Percentiles rank a stretch among this genome's conserved stretches.
Conservation (phyloP, 495 filamentous ascomycete species). For the Penicillium herquei region DNA sequence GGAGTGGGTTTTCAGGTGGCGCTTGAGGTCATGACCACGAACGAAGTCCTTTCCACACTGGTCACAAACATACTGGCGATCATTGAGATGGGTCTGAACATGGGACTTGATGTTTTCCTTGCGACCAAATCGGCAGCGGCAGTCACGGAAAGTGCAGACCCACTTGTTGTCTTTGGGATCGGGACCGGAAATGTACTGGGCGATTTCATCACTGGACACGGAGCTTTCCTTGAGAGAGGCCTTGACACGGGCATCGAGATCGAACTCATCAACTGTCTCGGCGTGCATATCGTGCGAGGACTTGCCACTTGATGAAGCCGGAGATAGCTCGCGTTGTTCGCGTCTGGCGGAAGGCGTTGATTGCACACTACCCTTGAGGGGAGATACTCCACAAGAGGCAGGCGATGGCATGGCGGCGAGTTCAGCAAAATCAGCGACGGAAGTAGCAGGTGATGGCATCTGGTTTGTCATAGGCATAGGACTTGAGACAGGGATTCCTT, state of each 20-base stretch:
- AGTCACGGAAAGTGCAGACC: slow-evolving; percentile 78
- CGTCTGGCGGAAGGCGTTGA: slow-evolving; percentile 23
- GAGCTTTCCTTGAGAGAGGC: slow-evolving; percentile 67
- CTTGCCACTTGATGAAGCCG: slow-evolving; percentile 30
- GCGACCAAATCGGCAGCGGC: slow-evolving; percentile 80
- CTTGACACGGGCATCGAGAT: slow-evolving; percentile 47
- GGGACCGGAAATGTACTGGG: slow-evolving; percentile 77
- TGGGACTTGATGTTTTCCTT: slow-evolving; percentile 98
- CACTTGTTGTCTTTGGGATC: slow-evolving; percentile 72
- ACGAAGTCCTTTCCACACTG: slow-evolving; percentile 93
- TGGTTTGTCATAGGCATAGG: slow-evolving; percentile 37
- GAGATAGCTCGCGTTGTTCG: slow-evolving; percentile 6
- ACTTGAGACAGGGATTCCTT: slow-evolving; percentile 37
- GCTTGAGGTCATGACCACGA: slow-evolving; percentile 92
- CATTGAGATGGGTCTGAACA: slow-evolving; percentile 94
- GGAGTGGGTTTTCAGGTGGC: slow-evolving; percentile 94
- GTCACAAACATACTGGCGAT: slow-evolving; percentile 87
- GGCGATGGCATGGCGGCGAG: slow-evolving; percentile 45
- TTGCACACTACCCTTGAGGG: slow-evolving; percentile 31
- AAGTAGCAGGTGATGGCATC: slow-evolving; percentile 52
- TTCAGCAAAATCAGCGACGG: slow-evolving; percentile 48
- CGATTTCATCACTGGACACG: slow-evolving; percentile 83
- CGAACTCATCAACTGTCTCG: slow-evolving; percentile 44
- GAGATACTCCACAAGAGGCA: slow-evolving; percentile 20
- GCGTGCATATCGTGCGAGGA: slow-evolving; percentile 33